Base-by-base conservation (phyloP, 2,329 filamentous ascomycete genomes). In the Acephala macrosclerotiorum region DNA sequence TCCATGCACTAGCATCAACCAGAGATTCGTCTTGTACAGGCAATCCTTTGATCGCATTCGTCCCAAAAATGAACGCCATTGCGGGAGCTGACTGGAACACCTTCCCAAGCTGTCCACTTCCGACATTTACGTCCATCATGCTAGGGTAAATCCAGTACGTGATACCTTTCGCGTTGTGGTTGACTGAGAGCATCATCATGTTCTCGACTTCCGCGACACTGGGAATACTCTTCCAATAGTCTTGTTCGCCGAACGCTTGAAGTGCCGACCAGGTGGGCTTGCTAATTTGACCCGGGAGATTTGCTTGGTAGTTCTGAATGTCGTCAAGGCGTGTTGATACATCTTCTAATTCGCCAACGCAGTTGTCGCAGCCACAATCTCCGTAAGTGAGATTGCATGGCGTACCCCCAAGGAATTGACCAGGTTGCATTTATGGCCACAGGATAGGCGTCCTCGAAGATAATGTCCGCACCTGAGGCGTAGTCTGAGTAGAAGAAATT, bases 401-500 rank as follows among this genome's bases (percentile, higher is more conserved):
- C 0, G 82, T 85, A 63, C 78, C 73, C n/a, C 72, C 82, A 85
- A 3, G 76, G 76, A 1, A 74, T 75, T 0, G 79, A 82, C 75
- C 77, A 84, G 1, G 76, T 79, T 0, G 80, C 78, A 67, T 85
- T 83, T 51, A 80, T 80, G 4, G 77, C 79, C 40, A 86, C 77
- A 0, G 84, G 83, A 61, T 85, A 86, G 0, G 81, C 78, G 64
- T 86, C 84, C 59, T 80, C 78, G 53, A 84, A 77, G 38, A 86
- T 77, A 66, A 85, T 84, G 65, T 86, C 83, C 0, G 82, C 80
- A 9, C 84, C 84, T 1, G 78, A 72, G 1, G 80, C 75, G 70
- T 86, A 86, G n/a, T 82, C 77, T 29, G 74, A 66, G 71, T 83
- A 86, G 71, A 84, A 80, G 72, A 83, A 86, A 68, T 85, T 83